phyloP scores from a whole-genome alignment of 805 yeast species.

The Komagataella kurtzmanii region DNA sequence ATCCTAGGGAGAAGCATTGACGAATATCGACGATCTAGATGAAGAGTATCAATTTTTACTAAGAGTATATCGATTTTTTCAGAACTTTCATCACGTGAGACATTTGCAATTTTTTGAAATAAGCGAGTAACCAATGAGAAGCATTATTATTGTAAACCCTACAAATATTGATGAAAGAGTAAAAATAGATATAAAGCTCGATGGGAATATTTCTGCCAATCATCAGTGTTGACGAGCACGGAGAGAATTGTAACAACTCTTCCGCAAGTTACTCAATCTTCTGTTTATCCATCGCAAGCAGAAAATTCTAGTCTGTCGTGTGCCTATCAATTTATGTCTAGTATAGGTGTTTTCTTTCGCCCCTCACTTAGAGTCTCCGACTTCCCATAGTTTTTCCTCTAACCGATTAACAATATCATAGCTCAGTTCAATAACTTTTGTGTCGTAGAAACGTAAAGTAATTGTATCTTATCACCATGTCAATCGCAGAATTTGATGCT shows the following conservation, averaged over 20 bases:
- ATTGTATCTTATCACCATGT: not conserved
- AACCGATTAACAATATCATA: not conserved
- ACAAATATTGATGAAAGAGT: no score
- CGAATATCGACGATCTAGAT: not conserved
- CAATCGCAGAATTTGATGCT: constrained; percentile 29
- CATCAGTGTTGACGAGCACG: no score
- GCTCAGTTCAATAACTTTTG: not conserved
- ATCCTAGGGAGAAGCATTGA: not conserved
- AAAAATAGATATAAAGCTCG: no score
- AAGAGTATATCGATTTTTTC: not conserved
- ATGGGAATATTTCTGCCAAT: no score
- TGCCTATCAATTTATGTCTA: no score
- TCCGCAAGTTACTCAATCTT: no score
- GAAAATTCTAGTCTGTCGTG: no score
- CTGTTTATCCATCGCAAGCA: no score
- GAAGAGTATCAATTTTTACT: not conserved
- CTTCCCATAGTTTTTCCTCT: not conserved
- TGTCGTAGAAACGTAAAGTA: not conserved
- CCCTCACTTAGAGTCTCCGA: not conserved
- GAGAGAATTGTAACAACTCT: no score
- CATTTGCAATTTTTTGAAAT: not conserved
- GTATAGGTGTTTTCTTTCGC: not conserved
- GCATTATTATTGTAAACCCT: not conserved
- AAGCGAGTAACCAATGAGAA: not conserved
- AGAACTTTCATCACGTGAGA: not conserved